phyloP scores from a whole-genome alignment of 2,329 filamentous ascomycete species.

The Aspergillus tamarii region DNA sequence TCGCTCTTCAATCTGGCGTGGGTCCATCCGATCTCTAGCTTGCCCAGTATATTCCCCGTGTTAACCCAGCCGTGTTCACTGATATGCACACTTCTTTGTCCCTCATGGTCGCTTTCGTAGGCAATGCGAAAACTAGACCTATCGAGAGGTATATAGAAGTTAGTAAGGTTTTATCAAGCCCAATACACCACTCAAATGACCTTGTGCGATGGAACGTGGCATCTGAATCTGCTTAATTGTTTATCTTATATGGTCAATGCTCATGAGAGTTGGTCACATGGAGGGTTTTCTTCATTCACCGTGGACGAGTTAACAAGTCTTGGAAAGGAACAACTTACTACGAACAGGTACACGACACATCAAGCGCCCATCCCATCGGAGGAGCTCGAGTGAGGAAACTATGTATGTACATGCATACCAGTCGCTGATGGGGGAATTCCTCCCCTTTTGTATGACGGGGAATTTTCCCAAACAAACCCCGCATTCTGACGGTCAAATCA shows the following conservation, averaged over 20 bases:
- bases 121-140: neutral
- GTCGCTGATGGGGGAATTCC: neutral
- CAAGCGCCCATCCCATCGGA: neutral
- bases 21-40: neutral
- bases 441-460: neutral
- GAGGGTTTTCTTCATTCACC: constrained; percentile 7
- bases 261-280: constrained; percentile 7
- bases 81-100: neutral
- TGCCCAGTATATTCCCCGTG: neutral
- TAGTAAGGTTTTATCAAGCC: neutral
- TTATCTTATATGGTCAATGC: constrained; percentile 3
- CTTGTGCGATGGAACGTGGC: neutral
- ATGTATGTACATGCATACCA: neutral
- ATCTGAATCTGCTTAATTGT: constrained; percentile 14
- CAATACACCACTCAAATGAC: neutral
- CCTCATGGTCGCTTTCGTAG: neutral
- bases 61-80: neutral
- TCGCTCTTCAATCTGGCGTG: neutral
- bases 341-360: neutral
- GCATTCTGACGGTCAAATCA: neutral
- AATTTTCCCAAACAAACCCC: neutral
- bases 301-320: neutral
- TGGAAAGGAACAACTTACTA: neutral
- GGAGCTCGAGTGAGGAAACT: neutral
- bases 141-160: neutral